Evolutionary conservation across 176 grass and related monocot genomes (phyloP).

Genomic region (Paspalum vaginatum): DNA sequence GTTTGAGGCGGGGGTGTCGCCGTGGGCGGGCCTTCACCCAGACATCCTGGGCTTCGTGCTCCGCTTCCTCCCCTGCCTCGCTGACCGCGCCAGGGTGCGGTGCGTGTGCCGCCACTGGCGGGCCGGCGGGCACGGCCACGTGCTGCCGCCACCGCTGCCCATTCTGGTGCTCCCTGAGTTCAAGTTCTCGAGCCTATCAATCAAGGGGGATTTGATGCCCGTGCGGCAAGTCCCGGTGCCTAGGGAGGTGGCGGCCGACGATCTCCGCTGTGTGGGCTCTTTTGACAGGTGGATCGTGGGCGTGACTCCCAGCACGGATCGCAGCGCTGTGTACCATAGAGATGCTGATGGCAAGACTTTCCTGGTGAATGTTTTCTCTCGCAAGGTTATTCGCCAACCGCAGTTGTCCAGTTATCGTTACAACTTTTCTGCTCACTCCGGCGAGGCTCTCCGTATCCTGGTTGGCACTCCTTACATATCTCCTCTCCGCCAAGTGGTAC

Average conservation of each 20-base stretch:
- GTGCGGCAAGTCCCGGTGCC: background rate
- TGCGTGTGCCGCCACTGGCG: slow-evolving; percentile 14
- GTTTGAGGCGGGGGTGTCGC: background rate
- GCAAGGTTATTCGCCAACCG: background rate
- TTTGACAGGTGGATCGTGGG: slow-evolving; percentile 24
- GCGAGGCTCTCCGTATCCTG: background rate
- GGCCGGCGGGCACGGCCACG: background rate
- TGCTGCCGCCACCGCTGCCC: slow-evolving; percentile 8
- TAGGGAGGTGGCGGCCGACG: background rate
- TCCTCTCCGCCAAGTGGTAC: background rate
- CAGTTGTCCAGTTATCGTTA: background rate
- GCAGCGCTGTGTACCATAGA: background rate
- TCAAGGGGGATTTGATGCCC: background rate
- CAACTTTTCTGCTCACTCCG: background rate
- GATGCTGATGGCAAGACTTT: background rate
- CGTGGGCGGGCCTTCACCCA: slow-evolving; percentile 5
- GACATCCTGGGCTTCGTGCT: slow-evolving; percentile 7
- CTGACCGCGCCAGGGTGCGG: slow-evolving; percentile 14
- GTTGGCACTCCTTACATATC: too few relatives aligned
- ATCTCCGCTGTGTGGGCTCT: slow-evolving; percentile 6
- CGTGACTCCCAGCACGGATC: background rate
- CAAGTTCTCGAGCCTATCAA: slow-evolving; percentile 12
- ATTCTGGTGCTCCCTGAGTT: background rate
- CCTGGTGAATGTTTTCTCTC: slow-evolving; percentile 30
- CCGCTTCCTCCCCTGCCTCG: slow-evolving; percentile 5